Percentiles rank a stretch among this genome's conserved stretches.
phyloP scores from a whole-genome alignment of 169 alveolate genomes.

The Cyclospora cayetanensis region DNA sequence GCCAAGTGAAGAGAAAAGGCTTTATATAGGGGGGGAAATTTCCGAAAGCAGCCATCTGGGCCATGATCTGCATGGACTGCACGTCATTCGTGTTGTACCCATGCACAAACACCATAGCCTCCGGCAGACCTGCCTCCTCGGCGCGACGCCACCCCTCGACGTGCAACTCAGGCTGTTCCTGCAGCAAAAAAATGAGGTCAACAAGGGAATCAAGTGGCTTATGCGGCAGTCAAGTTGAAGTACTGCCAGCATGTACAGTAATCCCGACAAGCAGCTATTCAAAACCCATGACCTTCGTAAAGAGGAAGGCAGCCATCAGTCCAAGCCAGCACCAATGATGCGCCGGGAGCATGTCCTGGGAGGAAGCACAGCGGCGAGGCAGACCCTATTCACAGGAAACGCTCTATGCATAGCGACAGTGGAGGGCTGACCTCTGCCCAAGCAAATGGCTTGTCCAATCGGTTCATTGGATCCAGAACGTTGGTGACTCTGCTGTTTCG shows the following conservation, averaged over 20 bases:
- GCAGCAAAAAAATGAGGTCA: not conserved
- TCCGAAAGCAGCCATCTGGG: constrained; percentile 77
- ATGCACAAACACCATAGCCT: constrained; percentile 87
- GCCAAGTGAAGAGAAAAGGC: constrained; percentile 79
- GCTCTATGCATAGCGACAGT: not conserved
- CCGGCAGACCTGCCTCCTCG: constrained; percentile 71
- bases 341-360: not conserved
- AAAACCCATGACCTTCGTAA: not conserved
- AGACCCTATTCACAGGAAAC: not conserved
- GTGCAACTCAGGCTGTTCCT: constrained; percentile 53
- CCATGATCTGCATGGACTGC: constrained; percentile 67
- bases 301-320: not conserved
- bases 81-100: constrained; percentile 87
- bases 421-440: not conserved
- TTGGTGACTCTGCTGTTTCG: not conserved
- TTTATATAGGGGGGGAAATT: constrained; percentile 77
- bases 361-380: not conserved
- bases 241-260: not conserved
- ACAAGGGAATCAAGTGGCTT: not conserved
- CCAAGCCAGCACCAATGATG: no score
- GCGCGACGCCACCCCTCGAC: constrained; percentile 68
- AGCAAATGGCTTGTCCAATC: not conserved
- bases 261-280: not conserved
- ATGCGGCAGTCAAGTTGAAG: not conserved
- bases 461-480: not conserved